phyloP scores from a whole-genome alignment of 176 grass and related monocot genomes.

The Tillandsia fasciculata region DNA sequence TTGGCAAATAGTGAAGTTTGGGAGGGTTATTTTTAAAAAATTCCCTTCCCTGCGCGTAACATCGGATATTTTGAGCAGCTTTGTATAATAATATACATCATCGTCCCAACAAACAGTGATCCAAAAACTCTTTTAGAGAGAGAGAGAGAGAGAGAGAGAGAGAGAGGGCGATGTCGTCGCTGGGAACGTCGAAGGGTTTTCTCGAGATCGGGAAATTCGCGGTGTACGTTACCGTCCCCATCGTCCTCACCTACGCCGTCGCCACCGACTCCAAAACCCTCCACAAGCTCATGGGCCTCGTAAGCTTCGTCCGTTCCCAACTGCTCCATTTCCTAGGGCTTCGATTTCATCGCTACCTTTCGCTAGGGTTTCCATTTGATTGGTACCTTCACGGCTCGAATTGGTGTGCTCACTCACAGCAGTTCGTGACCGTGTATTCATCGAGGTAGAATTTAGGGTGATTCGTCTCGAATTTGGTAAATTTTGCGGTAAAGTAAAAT shows the following conservation, averaged over 20 bases:
- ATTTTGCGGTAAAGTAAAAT: no score
- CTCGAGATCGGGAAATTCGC: conserved; percentile 92
- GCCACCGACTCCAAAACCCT: conserved; percentile 70
- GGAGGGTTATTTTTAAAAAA: no score
- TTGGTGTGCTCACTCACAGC: no score
- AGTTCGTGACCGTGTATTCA: no score
- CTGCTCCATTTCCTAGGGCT: background rate
- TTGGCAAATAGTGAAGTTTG: no score
- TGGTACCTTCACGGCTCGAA: background rate
- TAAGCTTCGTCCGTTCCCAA: conserved; percentile 8
- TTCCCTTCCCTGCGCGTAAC: no score
- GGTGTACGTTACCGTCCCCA: conserved; percentile 63
- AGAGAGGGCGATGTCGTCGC: conserved; percentile 47
- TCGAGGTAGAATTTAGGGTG: no score
- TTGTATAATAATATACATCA: no score
- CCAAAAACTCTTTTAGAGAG: no score
- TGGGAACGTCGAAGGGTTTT: conserved; percentile 63
- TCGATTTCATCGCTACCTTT: background rate
- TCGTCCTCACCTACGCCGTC: conserved; percentile 76
- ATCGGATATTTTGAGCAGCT: no score
- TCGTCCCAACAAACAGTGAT: no score
- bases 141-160: background rate
- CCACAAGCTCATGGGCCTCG: conserved; percentile 89
- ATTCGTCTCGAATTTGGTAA: no score
- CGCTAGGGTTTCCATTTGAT: background rate